Evolutionary conservation across 495 filamentous ascomycete species (phyloP), one percentile per base, ranked within the genome.

Genomic region (Xylaria flabelliformis): DNA sequence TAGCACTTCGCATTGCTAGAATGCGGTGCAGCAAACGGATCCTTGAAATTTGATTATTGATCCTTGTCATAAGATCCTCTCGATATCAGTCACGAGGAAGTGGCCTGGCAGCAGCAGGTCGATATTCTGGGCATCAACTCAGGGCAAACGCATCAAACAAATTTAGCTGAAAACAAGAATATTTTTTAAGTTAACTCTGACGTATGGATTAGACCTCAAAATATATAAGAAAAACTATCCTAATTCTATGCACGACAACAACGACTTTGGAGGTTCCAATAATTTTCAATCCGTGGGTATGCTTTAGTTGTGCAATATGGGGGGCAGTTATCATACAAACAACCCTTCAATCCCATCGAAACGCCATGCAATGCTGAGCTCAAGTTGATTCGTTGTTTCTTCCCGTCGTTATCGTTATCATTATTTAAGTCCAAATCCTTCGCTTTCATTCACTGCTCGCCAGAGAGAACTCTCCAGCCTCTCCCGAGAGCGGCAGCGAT

Each of bases 361-460:
- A 72, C 70, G 63, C 70, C 70, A 15, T 67, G 70, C 70, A 34
- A 72, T 71, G 69, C 69, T 53, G 24, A 50, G 56, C 44, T n/a
- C 12, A 72, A 51, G 46, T 67, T 36, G 51, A 29, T 67, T 29
- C 34, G 65, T 66, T 70, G 42, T 17, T 72, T 26, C 15, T 50
- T 41, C 29, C 32, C 34, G 41, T 72, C 70, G 36, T 67, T 65
- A 72, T 72, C 62, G 67, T 71, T n/a, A 71, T 72, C 70, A 51
- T 72, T 72, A 72, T 51, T 95, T 97, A 82, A 98, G 83, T 50
- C 95, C 95, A 87, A 98, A 98, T 56, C 95, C 95, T 79, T 97
- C 94, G 75, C 95, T 97, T 80, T 95, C 95, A 73, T 88, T 83
- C 51, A 98, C 94, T 15, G 95, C 95, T 76, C 88, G 87, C 93